phyloP scores from a whole-genome alignment of 2,329 filamentous ascomycete species.

The Sporothrix brunneoviolacea region DNA sequence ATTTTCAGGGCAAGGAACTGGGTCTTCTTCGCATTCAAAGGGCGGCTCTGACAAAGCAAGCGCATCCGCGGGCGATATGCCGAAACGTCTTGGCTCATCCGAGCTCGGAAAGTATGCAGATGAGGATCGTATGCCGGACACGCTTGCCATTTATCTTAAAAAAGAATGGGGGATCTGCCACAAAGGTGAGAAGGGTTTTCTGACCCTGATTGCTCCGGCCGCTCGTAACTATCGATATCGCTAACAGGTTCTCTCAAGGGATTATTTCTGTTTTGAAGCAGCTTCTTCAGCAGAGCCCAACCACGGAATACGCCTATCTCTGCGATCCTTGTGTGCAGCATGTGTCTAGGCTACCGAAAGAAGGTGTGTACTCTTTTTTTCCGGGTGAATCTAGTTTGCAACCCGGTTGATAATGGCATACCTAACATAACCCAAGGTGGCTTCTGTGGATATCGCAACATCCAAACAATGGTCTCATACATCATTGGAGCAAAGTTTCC shows the following conservation, averaged over 20 bases:
- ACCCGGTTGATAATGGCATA: neutral
- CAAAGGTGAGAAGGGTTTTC: constrained; percentile 43
- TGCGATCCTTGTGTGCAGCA: constrained; percentile 72
- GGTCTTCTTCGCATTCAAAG: neutral
- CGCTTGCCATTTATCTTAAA: constrained; percentile 57
- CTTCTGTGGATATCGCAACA: constrained; percentile 93
- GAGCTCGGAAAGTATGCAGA: constrained; percentile 67
- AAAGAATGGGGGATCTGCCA: constrained; percentile 49
- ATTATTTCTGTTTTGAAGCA: constrained; percentile 57
- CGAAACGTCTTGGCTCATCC: constrained; percentile 36
- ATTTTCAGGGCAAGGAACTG: neutral
- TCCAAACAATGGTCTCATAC: constrained; percentile 83
- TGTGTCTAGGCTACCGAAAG: constrained; percentile 71
- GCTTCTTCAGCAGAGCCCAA: constrained; percentile 57
- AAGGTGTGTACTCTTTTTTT: constrained; percentile 44
- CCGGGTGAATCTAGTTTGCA: neutral
- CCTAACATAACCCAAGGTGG: constrained; percentile 45
- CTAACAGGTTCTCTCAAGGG: constrained; percentile 24
- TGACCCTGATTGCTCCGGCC: too few species aligned
- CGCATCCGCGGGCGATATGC: neutral
- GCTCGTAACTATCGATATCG: too few species aligned
- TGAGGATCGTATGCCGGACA: constrained; percentile 67
- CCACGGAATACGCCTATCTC: constrained; percentile 66
- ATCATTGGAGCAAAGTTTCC: constrained; percentile 53
- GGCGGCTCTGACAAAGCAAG: neutral